Base-by-base conservation (phyloP, 371 early-diverging fungal species). In the Funneliformis caledonium region DNA sequence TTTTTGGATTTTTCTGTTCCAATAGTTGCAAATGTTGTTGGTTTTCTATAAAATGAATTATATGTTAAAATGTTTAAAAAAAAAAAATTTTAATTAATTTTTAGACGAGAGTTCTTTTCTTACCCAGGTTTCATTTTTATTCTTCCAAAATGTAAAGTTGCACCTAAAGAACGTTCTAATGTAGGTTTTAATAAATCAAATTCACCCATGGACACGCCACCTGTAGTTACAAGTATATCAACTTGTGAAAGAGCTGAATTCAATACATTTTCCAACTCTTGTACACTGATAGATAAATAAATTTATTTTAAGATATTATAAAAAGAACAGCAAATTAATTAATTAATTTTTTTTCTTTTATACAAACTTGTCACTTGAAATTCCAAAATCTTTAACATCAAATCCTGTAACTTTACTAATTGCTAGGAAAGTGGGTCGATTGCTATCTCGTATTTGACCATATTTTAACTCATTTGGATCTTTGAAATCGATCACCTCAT, bases 121-220 rank as follows among this genome's bases (percentile, higher is more conserved):
- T 88, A 92, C 89, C 95, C 96, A 33, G 98, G 98, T 83, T 97
- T 97, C 93, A 98, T 93, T 75, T 87, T 82, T n/a, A 98, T 93
- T 4, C 97, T 89, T 0, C 97, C 97, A 88, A 98, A 97, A 75
- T 93, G 93, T 42, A 97, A 90, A 0, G 83, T 89, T 5, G 95
- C 97, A 5, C 89, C 89, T 16, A 96, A 81, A 22, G 88, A 88
- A 72, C 92, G 91, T 80, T 95, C 95, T 12, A 97, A 83, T 0
- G 95, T 92, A 2, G 95, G 92, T 80, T 97, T 97, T 81, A 98
- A 87, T 60, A 94, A 89, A 85, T 98, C 98, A 59, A 92, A 88
- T 85, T 98, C 97, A 37, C 97, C 97, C 98, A 98, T 98, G 1
- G 96, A 95, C 0, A 97, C 97, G 2, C 97, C 98, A 42, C 98